Evolutionary conservation across 306 rosid genomes (phyloP), one percentile per base, ranked within the genome.

Genomic region (Spatholobus suberectus): DNA sequence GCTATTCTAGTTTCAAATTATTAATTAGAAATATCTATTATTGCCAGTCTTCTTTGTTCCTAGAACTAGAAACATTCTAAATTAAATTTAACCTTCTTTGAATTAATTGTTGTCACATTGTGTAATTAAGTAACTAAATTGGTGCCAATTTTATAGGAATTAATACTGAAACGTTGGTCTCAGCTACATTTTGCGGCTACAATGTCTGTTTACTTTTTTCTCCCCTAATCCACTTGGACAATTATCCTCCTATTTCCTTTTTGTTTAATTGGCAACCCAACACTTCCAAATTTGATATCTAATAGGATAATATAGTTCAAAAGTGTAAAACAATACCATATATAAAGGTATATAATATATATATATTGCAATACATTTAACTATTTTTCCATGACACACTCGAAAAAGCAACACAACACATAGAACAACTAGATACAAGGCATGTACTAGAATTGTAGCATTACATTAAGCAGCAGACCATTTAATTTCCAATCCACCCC

Each of bases 381-480:
- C 32, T 29, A 29, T 29, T 29, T 29, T 29, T 29, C 3, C 3
- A 29, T 3, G 32, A 29, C 32, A 41, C 14, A 27, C n/a, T n/a
- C n/a, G 8, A 59, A 5, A 59, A 13, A 26, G 5, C n/a, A 24
- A 21, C 29, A n/a, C n/a, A n/a, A 55, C 27, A 37, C 4, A 55
- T 3, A 3, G 2, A 23, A 12, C n/a, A 58, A 9, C 5, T 21
- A 24, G 18, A n/a, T 14, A 61, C 40, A 12, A 27, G 37, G 9
- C 66, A 24, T 13, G 20, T 13, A 59, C 4, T 59, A 63, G 13
- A 14, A 63, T 17, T 26, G 1, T 0, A 14, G 11, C 5, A 62
- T 32, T 55, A 55, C 26, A 65, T 75, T 47, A 84, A 51, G 73
- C 81, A 43, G 83, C 87, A 0, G 84, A 71, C 87, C 87, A 85